Evolutionary conservation across 2,329 filamentous ascomycete species (phyloP), one percentile per base, ranked within the genome.

Genomic region (Penicillium thymicola): DNA sequence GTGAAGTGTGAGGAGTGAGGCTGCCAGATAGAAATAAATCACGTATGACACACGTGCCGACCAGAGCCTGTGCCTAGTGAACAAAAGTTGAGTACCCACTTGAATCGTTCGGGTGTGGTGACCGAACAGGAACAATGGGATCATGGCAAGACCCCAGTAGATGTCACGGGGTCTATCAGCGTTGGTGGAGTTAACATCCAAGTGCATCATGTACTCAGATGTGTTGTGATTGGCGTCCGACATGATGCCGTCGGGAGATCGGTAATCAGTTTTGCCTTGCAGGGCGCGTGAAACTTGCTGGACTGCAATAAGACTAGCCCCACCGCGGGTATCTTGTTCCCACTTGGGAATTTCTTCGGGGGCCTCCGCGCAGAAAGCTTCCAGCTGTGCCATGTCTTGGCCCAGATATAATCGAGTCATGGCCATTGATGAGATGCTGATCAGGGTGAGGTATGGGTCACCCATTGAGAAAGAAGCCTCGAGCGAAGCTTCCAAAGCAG

Each of bases 351-450:
- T 80, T 54, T 86, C 84, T 43, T 85, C 77, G 1, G 82, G 78
- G 3, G 79, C 76, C 38, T 85, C 82, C 18, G 76, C 75, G 62
- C 85, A 82, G 69, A 81, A 86, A 2, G 75, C 71, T 65, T 86
- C 84, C 10, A 86, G 67, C 51, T 87, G 83, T 5, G 75, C 75
- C 55, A 86, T 73, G 59, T 86, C 82, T 57, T 85, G 78, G 10
- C 81, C 82, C 5, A 82, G 75, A 72, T 79, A 85, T 10, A 86
- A 72, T 40, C 80, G 78, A 48, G 80, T 80, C 51, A 82, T 76
- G 14, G 82, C 83, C 70, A 82, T 81, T n/a, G 83, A 75, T 2
- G 82, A 84, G 23, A 86, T 71, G 59, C 84, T 85, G 28, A 86
- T 70, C 9, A 87, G 71, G 14, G 81, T 81, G 4, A 85, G 71